Conservation (phyloP, 2,329 filamentous ascomycete species). For the Fusarium nygamai region DNA sequence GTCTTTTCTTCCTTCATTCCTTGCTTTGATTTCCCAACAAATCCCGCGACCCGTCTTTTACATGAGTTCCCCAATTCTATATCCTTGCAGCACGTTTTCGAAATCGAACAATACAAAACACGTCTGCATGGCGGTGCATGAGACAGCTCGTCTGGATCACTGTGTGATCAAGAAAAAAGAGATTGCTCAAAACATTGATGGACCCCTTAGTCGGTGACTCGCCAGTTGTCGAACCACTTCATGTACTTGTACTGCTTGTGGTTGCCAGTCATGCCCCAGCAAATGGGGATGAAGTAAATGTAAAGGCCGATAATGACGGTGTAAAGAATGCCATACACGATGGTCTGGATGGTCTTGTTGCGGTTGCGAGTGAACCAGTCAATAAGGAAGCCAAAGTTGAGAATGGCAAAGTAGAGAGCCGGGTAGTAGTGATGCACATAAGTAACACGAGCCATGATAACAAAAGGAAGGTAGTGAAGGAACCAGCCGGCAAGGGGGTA, state of each 20-base stretch:
- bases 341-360: slow-evolving; percentile 70
- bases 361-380: slow-evolving; percentile 83
- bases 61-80: slow-evolving; percentile 37
- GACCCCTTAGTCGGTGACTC: slow-evolving; percentile 70
- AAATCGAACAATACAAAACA: slow-evolving; percentile 29
- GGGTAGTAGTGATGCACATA: slow-evolving; percentile 99
- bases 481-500: slow-evolving; percentile 96
- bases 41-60: slow-evolving; percentile 29
- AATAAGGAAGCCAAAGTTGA: slow-evolving; percentile 85
- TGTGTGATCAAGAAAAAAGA: slow-evolving; percentile 17
- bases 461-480: slow-evolving; percentile 94
- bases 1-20: slow-evolving; percentile 30
- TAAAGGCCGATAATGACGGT: slow-evolving; percentile 81
- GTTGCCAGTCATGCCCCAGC: slow-evolving; percentile 92
- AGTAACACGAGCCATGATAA: slow-evolving; percentile 97
- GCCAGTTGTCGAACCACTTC: slow-evolving; percentile 93
- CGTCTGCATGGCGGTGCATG: slow-evolving; percentile 13
- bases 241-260: slow-evolving; percentile 89
- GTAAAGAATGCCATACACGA: slow-evolving; percentile 80
- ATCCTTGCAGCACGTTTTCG: slow-evolving; percentile 28
- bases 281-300: slow-evolving; percentile 89
- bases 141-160: slow-evolving; percentile 27
- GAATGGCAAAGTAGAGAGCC: slow-evolving; percentile 95
- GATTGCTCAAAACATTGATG: slow-evolving; percentile 5
- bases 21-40: slow-evolving; percentile 36